Evolutionary conservation across 148 eudicot genomes (phyloP), one percentile per base, ranked within the genome.

Genomic region (Rhododendron simsii): DNA sequence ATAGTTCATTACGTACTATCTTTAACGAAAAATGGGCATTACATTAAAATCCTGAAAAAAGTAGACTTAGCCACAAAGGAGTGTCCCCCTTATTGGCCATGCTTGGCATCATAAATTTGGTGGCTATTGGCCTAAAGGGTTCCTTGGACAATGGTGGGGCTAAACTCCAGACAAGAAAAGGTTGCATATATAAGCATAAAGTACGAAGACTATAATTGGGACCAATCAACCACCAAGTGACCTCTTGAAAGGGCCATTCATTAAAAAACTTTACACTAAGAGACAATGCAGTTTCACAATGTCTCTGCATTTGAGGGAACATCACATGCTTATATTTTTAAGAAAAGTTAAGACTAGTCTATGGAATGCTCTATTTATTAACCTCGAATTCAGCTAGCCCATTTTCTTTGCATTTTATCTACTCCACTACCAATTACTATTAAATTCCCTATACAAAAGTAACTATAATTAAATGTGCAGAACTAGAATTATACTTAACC

Each of bases 81-180:
- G 79, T 75, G 48, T 75, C 7, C 50, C 50, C 35, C 83, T 75
- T 87, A 80, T 44, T 33, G 87, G 81, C 82, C 88, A 88, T 87
- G 92, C 84, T 90, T 85, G 89, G 88, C 88, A 85, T 87, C 85
- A 87, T 87, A 84, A 87, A 90, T 83, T 65, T 48, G 82, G 57
- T 69, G 82, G 88, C 44, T 87, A 87, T 86, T 83, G 87, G 81
- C 81, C 83, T 75, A 88, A 82, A 3, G 18, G 67, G 33, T 73
- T 77, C 55, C 59, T 85, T 77, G 63, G 51, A 63, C 76, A 57
- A 26, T 6, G 81, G 86, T 81, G 86, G 83, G 84, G 69, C 83
- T 69, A 33, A 84, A 73, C 84, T 18, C 65, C 44, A 61, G 12
- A 50, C 9, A 65, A 69, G 75, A 37, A 55, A 81, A 35, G 7